A percentile compares a stretch with the other conserved stretches of the same genome.
phyloP scores from a whole-genome alignment of 345 rosid species.

The Heritiera littoralis region DNA sequence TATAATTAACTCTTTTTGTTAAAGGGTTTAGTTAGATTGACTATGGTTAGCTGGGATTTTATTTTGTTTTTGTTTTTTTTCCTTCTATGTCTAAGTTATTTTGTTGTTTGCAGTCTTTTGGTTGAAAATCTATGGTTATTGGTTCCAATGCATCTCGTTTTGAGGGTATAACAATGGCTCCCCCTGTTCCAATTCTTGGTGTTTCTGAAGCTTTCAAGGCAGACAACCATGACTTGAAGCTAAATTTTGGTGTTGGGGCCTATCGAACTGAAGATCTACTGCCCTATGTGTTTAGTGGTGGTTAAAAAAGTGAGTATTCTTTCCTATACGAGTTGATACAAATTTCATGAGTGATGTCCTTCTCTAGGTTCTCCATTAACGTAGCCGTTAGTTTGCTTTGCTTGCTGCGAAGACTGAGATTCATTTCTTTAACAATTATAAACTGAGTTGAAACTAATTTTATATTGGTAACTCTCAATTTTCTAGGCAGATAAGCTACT shows the following conservation, averaged over 20 bases:
- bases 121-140: slow-evolving; percentile 63
- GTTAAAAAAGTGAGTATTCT: slow-evolving; percentile 72
- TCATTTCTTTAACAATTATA: slow-evolving; percentile 1
- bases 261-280: slow-evolving; percentile 91
- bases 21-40: background rate
- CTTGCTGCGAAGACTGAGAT: slow-evolving; percentile 2
- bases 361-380: background rate
- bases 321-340: slow-evolving; percentile 8
- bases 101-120: slow-evolving; percentile 52
- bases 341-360: background rate
- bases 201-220: slow-evolving; percentile 95
- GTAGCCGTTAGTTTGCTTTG: background rate
- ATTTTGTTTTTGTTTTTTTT: background rate
- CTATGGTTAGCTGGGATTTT: too few relatives aligned
- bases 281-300: slow-evolving; percentile 94
- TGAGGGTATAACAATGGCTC: slow-evolving; percentile 87
- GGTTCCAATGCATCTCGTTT: slow-evolving; percentile 76
- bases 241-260: slow-evolving; percentile 98
- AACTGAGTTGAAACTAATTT: slow-evolving; percentile 8
- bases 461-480: slow-evolving; percentile 8
- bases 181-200: slow-evolving; percentile 97
- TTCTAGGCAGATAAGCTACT: slow-evolving; percentile 83
- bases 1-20: background rate
- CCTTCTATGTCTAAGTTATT: slow-evolving; percentile 6
- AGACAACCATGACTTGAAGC: slow-evolving; percentile 70